Conservation (phyloP, 352 stramenopile species). For the Globisporangium middletonii region DNA sequence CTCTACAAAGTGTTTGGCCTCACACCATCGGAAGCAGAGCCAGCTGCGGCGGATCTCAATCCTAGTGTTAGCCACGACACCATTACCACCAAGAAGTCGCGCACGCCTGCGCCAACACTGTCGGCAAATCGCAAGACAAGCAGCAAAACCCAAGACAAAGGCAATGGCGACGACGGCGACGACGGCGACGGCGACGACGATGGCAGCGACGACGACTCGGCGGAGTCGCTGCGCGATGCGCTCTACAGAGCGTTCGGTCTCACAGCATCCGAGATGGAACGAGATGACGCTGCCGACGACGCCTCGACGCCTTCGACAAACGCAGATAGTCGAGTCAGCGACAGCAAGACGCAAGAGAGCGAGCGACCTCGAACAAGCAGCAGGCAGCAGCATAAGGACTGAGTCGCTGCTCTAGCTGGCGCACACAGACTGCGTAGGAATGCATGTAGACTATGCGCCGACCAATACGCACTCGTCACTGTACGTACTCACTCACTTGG, state of each 20-base stretch:
- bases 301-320: not conserved
- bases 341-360: not conserved
- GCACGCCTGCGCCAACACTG: not conserved
- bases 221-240: constrained; percentile 1
- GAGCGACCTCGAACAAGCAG: not conserved
- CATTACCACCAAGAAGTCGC: not conserved
- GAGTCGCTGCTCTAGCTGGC: too few species aligned
- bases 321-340: not conserved
- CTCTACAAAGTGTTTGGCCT: not conserved
- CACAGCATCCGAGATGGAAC: not conserved
- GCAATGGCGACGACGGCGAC: too few species aligned
- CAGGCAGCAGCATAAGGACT: too few species aligned
- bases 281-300: not conserved
- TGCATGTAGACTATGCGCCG: too few species aligned
- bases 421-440: too few species aligned
- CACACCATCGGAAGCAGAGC: not conserved
- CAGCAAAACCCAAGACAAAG: too few species aligned
- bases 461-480: too few species aligned
- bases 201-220: not conserved
- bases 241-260: constrained; percentile 10
- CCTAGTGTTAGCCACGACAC: not conserved
- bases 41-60: too few species aligned
- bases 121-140: too few species aligned
- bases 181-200: not conserved
- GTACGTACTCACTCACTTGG: too few species aligned